These are phyloP conservation scores for Fusarium nodosum DNA, from an alignment of 2,329 filamentous ascomycete species.

Conservation along the genomic window DNA sequence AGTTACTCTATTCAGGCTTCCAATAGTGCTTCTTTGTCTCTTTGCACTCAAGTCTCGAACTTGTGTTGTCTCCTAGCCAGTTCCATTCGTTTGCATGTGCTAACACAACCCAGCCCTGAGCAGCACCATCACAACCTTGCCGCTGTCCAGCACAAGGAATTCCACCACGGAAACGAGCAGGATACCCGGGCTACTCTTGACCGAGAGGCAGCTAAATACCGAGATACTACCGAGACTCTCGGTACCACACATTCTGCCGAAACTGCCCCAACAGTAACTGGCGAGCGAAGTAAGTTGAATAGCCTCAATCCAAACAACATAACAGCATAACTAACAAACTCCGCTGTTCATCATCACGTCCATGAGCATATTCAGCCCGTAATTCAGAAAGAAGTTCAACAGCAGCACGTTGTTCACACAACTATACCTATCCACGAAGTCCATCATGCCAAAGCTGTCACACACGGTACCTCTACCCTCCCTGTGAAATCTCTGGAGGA, in stretches of 20 bases:
- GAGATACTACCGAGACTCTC: slow-evolving; percentile 49
- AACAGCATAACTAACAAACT: not conserved
- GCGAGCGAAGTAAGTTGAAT: slow-evolving; percentile 47
- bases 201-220: slow-evolving; percentile 61
- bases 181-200: slow-evolving; percentile 63
- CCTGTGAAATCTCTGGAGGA: slow-evolving; percentile 75
- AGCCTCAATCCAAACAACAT: no score
- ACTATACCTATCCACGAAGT: slow-evolving; percentile 79
- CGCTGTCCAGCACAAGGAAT: slow-evolving; percentile 70
- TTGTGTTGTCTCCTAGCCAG: no score
- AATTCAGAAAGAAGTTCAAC: slow-evolving; percentile 76
- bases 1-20: no score
- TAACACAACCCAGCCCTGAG: slow-evolving; percentile 62
- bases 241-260: slow-evolving; percentile 49
- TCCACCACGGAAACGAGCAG: slow-evolving; percentile 70
- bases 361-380: slow-evolving; percentile 79
- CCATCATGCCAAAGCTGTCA: slow-evolving; percentile 75
- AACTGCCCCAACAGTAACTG: slow-evolving; percentile 45
- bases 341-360: slow-evolving; percentile 58
- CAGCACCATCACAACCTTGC: slow-evolving; percentile 71
- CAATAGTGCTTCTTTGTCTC: no score
- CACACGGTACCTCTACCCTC: slow-evolving; percentile 74
- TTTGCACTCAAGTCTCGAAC: no score
- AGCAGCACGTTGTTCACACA: slow-evolving; percentile 77
- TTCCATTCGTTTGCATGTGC: not conserved